Conservation (phyloP, 495 filamentous ascomycete genomes). For the Daldinia decipiens region DNA sequence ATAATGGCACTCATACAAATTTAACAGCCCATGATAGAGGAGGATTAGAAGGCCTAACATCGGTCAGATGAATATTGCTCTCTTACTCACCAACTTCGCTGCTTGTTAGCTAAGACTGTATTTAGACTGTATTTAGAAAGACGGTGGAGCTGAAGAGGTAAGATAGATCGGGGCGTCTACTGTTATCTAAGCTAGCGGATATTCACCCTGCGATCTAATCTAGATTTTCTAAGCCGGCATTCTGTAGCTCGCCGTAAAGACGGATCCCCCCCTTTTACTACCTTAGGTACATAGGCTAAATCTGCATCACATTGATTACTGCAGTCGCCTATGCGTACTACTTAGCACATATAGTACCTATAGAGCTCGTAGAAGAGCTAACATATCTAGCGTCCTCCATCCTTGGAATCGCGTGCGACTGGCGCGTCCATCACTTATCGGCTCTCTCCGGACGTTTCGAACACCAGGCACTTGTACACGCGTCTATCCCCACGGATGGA, state of each 20-base stretch:
- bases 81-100: slow-evolving; percentile 16
- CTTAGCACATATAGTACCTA: no score
- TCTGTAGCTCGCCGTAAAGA: slow-evolving; percentile 21
- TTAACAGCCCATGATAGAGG: not conserved
- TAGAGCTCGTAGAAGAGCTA: slow-evolving; percentile 31
- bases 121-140: slow-evolving; percentile 14
- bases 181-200: slow-evolving; percentile 30
- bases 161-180: slow-evolving; percentile 29
- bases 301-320: slow-evolving; percentile 16
- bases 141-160: slow-evolving; percentile 20
- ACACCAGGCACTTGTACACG: slow-evolving; percentile 24
- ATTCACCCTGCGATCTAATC: slow-evolving; percentile 28
- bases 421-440: slow-evolving; percentile 40
- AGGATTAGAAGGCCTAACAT: not conserved
- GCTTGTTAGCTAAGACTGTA: slow-evolving; percentile 12
- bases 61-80: not conserved
- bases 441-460: slow-evolving; percentile 42
- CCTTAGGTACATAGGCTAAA: slow-evolving; percentile 38
- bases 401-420: slow-evolving; percentile 40
- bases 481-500: slow-evolving; percentile 28
- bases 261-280: slow-evolving; percentile 14
- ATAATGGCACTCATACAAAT: slow-evolving; percentile 16
- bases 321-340: slow-evolving; percentile 5
- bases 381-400: slow-evolving; percentile 37
- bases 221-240: slow-evolving; percentile 19